These are phyloP conservation scores for Fusarium torulosum DNA, from an alignment of 2,329 filamentous ascomycete species.

Conservation along the genomic window DNA sequence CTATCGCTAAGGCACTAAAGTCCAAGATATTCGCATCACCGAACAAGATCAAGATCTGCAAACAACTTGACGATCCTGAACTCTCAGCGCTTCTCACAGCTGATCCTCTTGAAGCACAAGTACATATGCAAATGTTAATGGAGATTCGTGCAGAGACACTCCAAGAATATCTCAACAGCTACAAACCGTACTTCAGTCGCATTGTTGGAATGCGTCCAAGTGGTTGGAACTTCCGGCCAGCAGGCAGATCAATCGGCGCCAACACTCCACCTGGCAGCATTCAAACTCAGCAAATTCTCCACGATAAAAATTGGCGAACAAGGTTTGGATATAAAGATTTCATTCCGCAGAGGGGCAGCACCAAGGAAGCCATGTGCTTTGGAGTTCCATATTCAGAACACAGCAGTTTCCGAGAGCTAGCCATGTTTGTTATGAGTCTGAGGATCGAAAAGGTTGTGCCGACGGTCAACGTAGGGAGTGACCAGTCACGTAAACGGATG, in stretches of 20 bases:
- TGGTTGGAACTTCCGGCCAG: constrained; percentile 92
- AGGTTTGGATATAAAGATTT: constrained; percentile 79
- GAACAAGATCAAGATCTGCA: constrained; percentile 85
- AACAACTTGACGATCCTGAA: constrained; percentile 87
- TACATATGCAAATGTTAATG: constrained; percentile 97
- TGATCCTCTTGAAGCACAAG: constrained; percentile 86
- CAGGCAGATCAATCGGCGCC: constrained; percentile 66
- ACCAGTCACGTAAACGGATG: constrained; percentile 69
- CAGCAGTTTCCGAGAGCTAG: constrained; percentile 92
- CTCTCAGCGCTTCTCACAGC: constrained; percentile 81
- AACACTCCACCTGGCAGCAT: constrained; percentile 64
- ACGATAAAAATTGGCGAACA: constrained; percentile 78
- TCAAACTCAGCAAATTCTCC: constrained; percentile 64
- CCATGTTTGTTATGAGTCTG: constrained; percentile 90
- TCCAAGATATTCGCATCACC: constrained; percentile 92
- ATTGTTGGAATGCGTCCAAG: constrained; percentile 92
- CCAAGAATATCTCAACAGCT: constrained; percentile 85
- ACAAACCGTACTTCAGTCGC: constrained; percentile 84
- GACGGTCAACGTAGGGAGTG: constrained; percentile 85
- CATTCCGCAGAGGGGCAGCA: constrained; percentile 84
- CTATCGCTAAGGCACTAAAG: constrained; percentile 86
- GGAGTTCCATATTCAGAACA: constrained; percentile 97
- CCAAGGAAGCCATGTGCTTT: constrained; percentile 85
- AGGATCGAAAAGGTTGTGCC: constrained; percentile 91
- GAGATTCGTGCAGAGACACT: constrained; percentile 93